phyloP scores from a whole-genome alignment of 805 yeast genomes.

The Kregervanrija fluxuum region DNA sequence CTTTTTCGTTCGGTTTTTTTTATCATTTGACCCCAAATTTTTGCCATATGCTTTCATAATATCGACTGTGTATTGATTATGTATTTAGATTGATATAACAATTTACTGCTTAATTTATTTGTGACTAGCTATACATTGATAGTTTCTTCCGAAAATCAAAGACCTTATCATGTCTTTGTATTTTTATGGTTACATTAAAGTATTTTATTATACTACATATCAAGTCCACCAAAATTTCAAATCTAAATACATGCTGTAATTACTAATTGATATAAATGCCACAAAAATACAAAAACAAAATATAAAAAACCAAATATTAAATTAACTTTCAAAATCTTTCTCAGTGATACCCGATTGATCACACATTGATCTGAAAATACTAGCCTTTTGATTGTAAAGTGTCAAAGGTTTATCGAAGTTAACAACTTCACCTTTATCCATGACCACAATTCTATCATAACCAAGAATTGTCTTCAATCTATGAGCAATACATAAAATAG shows the following conservation, averaged over 20 bases:
- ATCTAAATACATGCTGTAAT: background rate
- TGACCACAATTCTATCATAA: constrained; percentile 52
- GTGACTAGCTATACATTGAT: too few species aligned
- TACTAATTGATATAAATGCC: constrained; percentile 2
- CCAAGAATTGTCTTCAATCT: constrained; percentile 54
- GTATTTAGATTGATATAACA: too few species aligned
- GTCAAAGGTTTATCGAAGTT: constrained; percentile 49
- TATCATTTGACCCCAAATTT: too few species aligned
- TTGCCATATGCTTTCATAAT: too few species aligned
- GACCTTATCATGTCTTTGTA: too few species aligned
- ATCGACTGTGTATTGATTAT: too few species aligned
- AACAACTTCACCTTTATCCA: constrained; percentile 47
- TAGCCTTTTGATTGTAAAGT: constrained; percentile 33
- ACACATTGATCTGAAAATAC: constrained; percentile 48
- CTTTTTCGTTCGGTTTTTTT: too few species aligned
- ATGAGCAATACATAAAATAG: constrained; percentile 69
- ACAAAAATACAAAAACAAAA: background rate
- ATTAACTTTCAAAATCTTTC: constrained; percentile 29
- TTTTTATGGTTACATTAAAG: too few species aligned
- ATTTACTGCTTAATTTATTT: too few species aligned
- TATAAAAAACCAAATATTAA: background rate
- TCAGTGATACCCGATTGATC: constrained; percentile 37
- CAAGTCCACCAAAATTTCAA: background rate
- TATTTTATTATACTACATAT: too few species aligned
- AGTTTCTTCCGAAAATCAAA: too few species aligned